Evolutionary conservation across 768 basidiomycete genomes (phyloP).

Genomic region (Tylopilus sp.): DNA sequence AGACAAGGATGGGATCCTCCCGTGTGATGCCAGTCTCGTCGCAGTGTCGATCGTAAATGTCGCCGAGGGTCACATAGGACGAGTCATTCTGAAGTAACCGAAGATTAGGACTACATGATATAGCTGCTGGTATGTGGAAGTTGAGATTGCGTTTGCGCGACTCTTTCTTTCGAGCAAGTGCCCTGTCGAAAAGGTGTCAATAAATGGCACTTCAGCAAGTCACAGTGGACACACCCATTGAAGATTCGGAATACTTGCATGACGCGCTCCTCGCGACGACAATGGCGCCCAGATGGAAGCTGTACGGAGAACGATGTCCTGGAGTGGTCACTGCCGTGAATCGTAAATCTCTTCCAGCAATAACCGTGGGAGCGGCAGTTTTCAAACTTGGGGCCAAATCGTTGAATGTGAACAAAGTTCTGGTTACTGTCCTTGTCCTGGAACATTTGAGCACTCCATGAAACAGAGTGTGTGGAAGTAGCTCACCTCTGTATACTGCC

Average conservation of each 20-base stretch:
- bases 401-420: slow-evolving; percentile 85
- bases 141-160: slow-evolving; percentile 85
- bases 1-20: slow-evolving; percentile 85
- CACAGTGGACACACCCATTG: slow-evolving; percentile 61
- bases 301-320: slow-evolving; percentile 89
- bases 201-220: slow-evolving; percentile 1
- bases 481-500: slow-evolving; percentile 91
- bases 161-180: slow-evolving; percentile 85
- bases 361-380: slow-evolving; percentile 82
- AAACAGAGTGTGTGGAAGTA: background rate
- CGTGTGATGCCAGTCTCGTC: slow-evolving; percentile 67
- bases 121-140: slow-evolving; percentile 87
- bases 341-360: slow-evolving; percentile 86
- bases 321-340: slow-evolving; percentile 91
- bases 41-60: slow-evolving; percentile 92
- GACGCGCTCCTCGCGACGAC: slow-evolving; percentile 88
- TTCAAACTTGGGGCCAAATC: slow-evolving; percentile 89
- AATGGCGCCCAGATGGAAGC: slow-evolving; percentile 77
- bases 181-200: slow-evolving; percentile 42
- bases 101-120: slow-evolving; percentile 79
- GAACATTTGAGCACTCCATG: slow-evolving; percentile 4
- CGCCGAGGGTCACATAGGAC: slow-evolving; percentile 86
- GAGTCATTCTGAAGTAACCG: slow-evolving; percentile 89
- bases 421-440: slow-evolving; percentile 95
- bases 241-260: slow-evolving; percentile 93